Base-by-base conservation (phyloP, 305 asterid species). In the Fraxinus paxiana region DNA sequence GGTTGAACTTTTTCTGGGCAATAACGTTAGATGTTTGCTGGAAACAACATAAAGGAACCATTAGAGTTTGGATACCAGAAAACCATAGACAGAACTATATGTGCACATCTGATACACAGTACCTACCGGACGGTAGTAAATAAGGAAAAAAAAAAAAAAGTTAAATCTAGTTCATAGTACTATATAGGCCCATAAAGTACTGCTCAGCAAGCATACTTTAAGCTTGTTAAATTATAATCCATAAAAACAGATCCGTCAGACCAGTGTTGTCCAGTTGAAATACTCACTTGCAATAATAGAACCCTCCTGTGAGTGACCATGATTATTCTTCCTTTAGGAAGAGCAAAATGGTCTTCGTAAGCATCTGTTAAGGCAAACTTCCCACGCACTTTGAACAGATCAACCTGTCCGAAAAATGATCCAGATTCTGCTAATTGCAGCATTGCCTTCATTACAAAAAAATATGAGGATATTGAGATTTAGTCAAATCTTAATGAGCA, bases 301-400 rank as follows among this genome's bases (percentile, higher is more conserved):
- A 92, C 92, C 89, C 99, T 90, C 79, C 98, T 91, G 85, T 96
- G 97, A 78, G 99, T 93, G 59, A 94, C 86, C 83, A 94, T 80
- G 84, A 92, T 78, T 61, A 94, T 92, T 86, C 96, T 90, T 86
- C 97, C 97, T 85, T 96, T 96, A 10, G 98, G 98, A 82, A 94
- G 98, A 35, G 87, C 74, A 80, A 89, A 93, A 85, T 96, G 99
- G 85, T 89, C 94, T 89, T 96, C 99, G 51, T 96, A 96, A 77
- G 98, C 98, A 86, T 96, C 99, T 43, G 99, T 92, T 54, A 90
- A 85, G 83, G 98, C 99, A 86, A 91, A 96, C 87, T 96, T 96
- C 63, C 97, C 99, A 56, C 99, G 99, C 73, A 93, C 98, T 89
- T 93, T 96, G 70, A 96, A 96, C 83, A 96, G 91, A 87, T 96